Evolutionary conservation across 257 asterid species (phyloP).

Genomic region (Orobanche coerulescens): DNA sequence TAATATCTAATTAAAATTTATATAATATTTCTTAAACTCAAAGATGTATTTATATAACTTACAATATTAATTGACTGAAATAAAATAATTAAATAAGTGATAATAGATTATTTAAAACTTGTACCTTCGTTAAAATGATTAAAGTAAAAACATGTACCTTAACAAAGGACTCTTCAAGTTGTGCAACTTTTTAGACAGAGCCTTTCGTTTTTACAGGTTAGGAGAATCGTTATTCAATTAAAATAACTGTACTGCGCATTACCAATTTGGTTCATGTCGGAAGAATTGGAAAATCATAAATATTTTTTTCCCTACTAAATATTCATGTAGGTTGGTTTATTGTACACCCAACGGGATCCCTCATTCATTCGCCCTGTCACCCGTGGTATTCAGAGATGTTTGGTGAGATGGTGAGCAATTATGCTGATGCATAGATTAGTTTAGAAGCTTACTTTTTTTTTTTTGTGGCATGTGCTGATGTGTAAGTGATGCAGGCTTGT

Average conservation of each 20-base stretch:
- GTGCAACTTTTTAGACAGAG: background rate
- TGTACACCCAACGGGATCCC: slow-evolving; percentile 84
- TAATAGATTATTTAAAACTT: no score
- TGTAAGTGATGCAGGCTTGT: slow-evolving; percentile 66
- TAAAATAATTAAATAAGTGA: no score
- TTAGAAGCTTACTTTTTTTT: slow-evolving; percentile 18
- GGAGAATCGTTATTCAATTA: background rate
- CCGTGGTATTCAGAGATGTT: slow-evolving; percentile 89
- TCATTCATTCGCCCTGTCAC: slow-evolving; percentile 78
- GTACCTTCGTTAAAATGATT: no score
- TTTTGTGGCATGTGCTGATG: slow-evolving; percentile 23
- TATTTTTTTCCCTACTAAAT: background rate
- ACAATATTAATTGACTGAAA: no score
- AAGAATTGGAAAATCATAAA: background rate
- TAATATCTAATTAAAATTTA: no score
- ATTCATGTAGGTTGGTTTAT: slow-evolving; percentile 63
- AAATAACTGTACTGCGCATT: background rate
- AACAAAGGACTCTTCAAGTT: no score
- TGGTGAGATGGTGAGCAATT: slow-evolving; percentile 84
- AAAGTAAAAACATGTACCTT: no score
- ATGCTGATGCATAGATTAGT: slow-evolving; percentile 16
- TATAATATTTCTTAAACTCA: no score
- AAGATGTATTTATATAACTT: no score
- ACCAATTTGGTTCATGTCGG: background rate
- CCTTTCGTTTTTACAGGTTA: background rate